These are phyloP conservation scores for Dothiorella sarmentorum DNA, from an alignment of 2,329 filamentous ascomycete genomes.

Conservation along the genomic window DNA sequence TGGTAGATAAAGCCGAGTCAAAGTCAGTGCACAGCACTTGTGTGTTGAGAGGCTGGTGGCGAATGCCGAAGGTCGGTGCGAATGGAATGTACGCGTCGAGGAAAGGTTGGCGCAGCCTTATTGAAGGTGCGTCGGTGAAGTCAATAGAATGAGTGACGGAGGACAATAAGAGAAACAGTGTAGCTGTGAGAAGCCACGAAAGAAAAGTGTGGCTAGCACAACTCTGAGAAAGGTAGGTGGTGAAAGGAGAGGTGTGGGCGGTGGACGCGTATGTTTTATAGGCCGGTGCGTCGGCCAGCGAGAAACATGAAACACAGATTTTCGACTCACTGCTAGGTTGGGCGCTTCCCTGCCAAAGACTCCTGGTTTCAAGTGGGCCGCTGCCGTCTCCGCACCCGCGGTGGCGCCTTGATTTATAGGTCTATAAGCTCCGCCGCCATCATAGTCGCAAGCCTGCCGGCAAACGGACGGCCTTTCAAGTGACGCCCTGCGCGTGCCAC, in stretches of 20 bases:
- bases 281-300: background rate
- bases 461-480: background rate
- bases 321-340: constrained; percentile 10
- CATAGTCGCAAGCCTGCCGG: background rate
- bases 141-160: constrained; percentile 7
- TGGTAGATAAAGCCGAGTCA: constrained; percentile 19
- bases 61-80: constrained; percentile 4
- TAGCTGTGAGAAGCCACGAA: constrained; percentile 4
- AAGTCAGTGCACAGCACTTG: constrained; percentile 19
- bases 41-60: constrained; percentile 10
- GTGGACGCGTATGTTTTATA: constrained; percentile 15
- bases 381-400: constrained; percentile 13
- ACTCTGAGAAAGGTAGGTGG: constrained; percentile 1
- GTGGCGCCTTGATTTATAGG: constrained; percentile 3
- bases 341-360: constrained; percentile 6
- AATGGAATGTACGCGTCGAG: constrained; percentile 15
- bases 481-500: background rate
- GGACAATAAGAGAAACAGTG: constrained; percentile 12
- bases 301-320: constrained; percentile 18
- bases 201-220: constrained; percentile 17
- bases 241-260: constrained; percentile 7
- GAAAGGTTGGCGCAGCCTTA: constrained; percentile 8
- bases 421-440: background rate
- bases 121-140: background rate
- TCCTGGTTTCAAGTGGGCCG: constrained; percentile 13